Conservation (phyloP, 495 filamentous ascomycete genomes). For the Stereocaulon alpinum region DNA sequence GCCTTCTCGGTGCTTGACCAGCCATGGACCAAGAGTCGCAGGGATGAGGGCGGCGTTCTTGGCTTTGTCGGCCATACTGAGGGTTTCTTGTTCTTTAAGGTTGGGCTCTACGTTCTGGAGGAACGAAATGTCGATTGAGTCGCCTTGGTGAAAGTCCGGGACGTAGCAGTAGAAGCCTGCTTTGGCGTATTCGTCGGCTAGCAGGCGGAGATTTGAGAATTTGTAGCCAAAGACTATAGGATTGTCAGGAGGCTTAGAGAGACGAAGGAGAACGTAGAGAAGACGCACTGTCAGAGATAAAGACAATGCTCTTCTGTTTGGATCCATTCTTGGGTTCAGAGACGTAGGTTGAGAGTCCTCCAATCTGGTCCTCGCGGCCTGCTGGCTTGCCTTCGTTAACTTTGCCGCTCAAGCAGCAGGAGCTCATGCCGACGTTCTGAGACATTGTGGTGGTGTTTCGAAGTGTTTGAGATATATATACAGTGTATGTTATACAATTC, state of each 20-base stretch:
- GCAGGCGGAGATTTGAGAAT: constrained; percentile 32
- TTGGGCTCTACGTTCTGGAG: constrained; percentile 31
- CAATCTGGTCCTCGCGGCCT: constrained; percentile 31
- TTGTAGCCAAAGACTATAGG: constrained; percentile 30
- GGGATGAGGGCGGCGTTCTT: constrained; percentile 31
- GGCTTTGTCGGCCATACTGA: constrained; percentile 26
- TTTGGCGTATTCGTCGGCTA: constrained; percentile 37
- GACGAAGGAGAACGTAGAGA: not conserved
- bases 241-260: not conserved
- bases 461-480: not conserved
- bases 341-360: constrained; percentile 34
- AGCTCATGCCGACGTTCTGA: constrained; percentile 19
- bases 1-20: constrained; percentile 28
- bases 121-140: constrained; percentile 29
- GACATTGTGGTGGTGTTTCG: constrained; percentile 12
- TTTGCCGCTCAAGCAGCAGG: constrained; percentile 28
- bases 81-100: constrained; percentile 19
- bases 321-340: constrained; percentile 23
- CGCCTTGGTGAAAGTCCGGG: constrained; percentile 34
- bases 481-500: too few relatives aligned
- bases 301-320: constrained; percentile 29
- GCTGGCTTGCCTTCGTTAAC: constrained; percentile 31
- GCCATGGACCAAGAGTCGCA: constrained; percentile 33
- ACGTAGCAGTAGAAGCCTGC: constrained; percentile 34
- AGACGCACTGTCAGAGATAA: constrained; percentile 25